phyloP scores from a whole-genome alignment of 352 stramenopile species.

The Globisporangium nodosum region DNA sequence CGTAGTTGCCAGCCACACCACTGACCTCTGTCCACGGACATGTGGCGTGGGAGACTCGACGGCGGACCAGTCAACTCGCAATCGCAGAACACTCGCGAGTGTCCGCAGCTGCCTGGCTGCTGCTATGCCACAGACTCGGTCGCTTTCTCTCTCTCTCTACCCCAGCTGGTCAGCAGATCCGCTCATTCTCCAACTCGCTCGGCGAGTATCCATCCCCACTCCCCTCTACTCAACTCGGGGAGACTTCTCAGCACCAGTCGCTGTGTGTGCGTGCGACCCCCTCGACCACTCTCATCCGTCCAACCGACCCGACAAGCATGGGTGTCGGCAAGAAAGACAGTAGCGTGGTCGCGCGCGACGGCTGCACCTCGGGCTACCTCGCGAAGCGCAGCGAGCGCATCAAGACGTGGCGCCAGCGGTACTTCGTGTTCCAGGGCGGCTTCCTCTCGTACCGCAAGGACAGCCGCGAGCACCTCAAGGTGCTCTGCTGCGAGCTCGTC shows the following conservation, averaged over 20 bases:
- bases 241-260: no score
- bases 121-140: background rate
- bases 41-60: no score
- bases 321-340: conserved; percentile 12
- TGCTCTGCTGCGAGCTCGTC: conserved; percentile 43
- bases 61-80: no score
- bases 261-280: background rate
- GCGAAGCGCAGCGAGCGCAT: conserved; percentile 58
- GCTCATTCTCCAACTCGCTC: background rate
- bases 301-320: conserved; percentile 2
- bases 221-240: background rate
- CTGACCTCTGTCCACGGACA: no score
- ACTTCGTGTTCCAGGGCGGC: conserved; percentile 73
- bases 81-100: no score
- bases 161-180: background rate
- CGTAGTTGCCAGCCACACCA: no score
- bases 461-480: conserved; percentile 37
- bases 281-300: background rate
- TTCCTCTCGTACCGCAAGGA: conserved; percentile 61
- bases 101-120: no score
- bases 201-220: background rate
- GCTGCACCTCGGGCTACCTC: conserved; percentile 65
- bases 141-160: background rate
- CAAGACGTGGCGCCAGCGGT: conserved; percentile 75
- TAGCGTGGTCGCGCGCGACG: conserved; percentile 46